Evolutionary conservation across 192 early-diverging fungal species (phyloP).

Genomic region (Backusella psychrophila): DNA sequence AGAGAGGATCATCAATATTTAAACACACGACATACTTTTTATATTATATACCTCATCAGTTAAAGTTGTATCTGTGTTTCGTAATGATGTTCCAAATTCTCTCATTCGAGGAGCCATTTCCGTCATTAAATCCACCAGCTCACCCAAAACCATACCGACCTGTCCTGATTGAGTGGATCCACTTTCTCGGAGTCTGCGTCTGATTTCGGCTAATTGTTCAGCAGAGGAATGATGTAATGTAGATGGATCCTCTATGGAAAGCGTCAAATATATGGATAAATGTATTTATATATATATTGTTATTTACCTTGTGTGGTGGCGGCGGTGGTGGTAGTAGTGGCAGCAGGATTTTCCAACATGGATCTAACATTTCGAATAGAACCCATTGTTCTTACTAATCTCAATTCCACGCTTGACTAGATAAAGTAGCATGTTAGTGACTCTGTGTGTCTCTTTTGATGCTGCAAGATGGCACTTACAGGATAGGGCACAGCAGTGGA

Average conservation of each 20-base stretch:
- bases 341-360: constrained; percentile 18
- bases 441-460: background rate
- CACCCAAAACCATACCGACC: constrained; percentile 32
- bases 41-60: background rate
- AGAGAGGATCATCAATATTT: background rate
- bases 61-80: background rate
- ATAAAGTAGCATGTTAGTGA: background rate
- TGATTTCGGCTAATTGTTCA: constrained; percentile 26
- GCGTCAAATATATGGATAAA: background rate
- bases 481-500: constrained; percentile 26
- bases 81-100: constrained; percentile 10
- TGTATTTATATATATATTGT: too few relatives aligned
- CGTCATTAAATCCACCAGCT: constrained; percentile 29
- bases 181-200: constrained; percentile 15
- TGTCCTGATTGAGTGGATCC: constrained; percentile 24
- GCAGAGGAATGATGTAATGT: constrained; percentile 16
- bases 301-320: constrained; percentile 7
- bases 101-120: constrained; percentile 22
- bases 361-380: constrained; percentile 30
- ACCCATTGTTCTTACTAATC: constrained; percentile 25
- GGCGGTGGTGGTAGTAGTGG: too few relatives aligned
- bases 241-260: background rate
- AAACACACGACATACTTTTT: background rate
- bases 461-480: constrained; percentile 12
- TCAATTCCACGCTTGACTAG: constrained; percentile 28